Evolutionary conservation across 1,139 yeast species (phyloP), one percentile per base, ranked within the genome.

Genomic region (Pichia sp.): DNA sequence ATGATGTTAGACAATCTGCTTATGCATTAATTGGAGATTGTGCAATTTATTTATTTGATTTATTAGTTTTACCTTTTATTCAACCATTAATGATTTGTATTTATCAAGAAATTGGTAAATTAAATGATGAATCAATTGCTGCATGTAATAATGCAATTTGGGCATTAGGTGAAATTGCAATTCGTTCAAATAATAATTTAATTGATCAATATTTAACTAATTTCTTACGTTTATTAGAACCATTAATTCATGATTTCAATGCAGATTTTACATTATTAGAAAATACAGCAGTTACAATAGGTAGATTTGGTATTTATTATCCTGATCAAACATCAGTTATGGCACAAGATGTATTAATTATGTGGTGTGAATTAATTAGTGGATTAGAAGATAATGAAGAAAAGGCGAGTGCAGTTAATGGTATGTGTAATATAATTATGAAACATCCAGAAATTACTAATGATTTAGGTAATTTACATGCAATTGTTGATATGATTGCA

Each of bases 1-100:
- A 78, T 50, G 97, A 91, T 59, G 96, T 91, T 21, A 76, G 97
- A 51, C 98, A 91, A 64, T 80, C 89, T 43, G 86, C 94, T 1
- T 88, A 81, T 65, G 97, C 97, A 0, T 65, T 91, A 35, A 61
- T 91, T 23, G 98, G 98, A 30, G 98, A 91, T 60, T 72, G 82
- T 66, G 85, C 82, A 30, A 85, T 81, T 45, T 71, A 63, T 57
- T 66, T 78, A n/a, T 64, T 76, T 55, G 80, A 70, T 34, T 60
- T 61, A 4, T 64, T 75, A n/a, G 64, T 84, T 24, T 62, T 64
- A 40, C 85, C 88, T 1, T 68, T 72, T 48, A 59, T 84, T 48
- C 72, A 76, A 47, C 69, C 72, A 31, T 66, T 87, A 23, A 67
- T 88, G 56, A 67, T 78, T 23, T 70, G 76, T 41, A 74, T 84